Evolutionary conservation across 2,329 filamentous ascomycete species (phyloP).

Genomic region (Dothideomycetes sp.): DNA sequence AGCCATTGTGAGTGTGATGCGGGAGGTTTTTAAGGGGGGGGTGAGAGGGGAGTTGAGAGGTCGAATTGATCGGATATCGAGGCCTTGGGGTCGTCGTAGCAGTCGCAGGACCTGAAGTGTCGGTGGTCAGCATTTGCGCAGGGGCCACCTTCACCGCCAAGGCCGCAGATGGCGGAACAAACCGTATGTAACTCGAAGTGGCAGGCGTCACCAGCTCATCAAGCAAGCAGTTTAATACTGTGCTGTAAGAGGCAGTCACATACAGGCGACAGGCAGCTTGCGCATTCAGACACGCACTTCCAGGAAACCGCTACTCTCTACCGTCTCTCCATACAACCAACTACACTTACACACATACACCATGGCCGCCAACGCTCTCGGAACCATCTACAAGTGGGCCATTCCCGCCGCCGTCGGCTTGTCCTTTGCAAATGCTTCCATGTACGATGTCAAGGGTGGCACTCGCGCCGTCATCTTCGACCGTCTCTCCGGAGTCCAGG

Average conservation of each 20-base stretch:
- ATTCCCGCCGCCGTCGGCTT: constrained; percentile 64
- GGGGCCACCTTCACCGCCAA: constrained; percentile 5
- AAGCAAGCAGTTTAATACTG: constrained; percentile 1
- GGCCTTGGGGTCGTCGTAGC: constrained; percentile 1
- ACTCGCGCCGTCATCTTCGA: constrained; percentile 97
- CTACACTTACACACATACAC: constrained; percentile 4
- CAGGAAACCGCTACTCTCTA: too few species aligned
- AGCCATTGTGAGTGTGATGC: constrained; percentile 31
- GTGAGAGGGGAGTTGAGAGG: background rate
- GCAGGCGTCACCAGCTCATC: constrained; percentile 1
- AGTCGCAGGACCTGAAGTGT: constrained; percentile 11
- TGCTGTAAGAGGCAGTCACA: too few species aligned
- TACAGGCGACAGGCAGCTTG: too few species aligned
- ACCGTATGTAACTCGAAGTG: background rate
- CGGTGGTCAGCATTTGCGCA: constrained; percentile 10
- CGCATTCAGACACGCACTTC: too few species aligned
- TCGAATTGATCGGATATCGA: constrained; percentile 6
- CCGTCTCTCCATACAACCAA: background rate
- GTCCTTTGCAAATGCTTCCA: constrained; percentile 62
- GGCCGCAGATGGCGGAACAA: constrained; percentile 9
- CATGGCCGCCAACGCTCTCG: constrained; percentile 43
- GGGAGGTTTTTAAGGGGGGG: too few species aligned
- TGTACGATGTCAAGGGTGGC: constrained; percentile 96
- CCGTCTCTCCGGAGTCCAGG: constrained; percentile 82
- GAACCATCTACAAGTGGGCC: constrained; percentile 56